Evolutionary conservation across 2,329 filamentous ascomycete species (phyloP), one percentile per base, ranked within the genome.

Genomic region (Fusarium concolor): DNA sequence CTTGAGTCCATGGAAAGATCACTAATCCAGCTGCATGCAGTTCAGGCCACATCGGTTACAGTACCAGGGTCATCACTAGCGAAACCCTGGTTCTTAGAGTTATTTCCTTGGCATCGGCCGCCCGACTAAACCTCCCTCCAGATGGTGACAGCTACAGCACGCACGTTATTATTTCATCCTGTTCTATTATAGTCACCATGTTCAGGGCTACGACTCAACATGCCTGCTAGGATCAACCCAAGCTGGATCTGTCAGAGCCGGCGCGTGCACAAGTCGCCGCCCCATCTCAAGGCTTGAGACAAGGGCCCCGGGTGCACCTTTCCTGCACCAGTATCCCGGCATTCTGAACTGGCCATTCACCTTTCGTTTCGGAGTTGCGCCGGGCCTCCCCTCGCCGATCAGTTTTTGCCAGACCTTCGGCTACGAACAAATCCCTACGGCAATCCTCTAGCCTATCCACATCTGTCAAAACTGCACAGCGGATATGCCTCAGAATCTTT

Each of bases 11-110:
- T 42, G 47, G 24, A 20, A 35, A 64, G 65, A 73, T 72, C 71
- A 73, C 68, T 58, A 73, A 71, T 73, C 71, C 67, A 67, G 47
- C 56, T 57, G 45, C 57, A 46, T 69, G 59, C 69, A 71, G 50
- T 56, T 56, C 57, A 52, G 59, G 42, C 61, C 54, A 57, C 52
- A 64, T 65, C 56, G 59, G 65, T 57, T 56, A 62, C 46, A 26
- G 47, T 62, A 56, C 58, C 46, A 67, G 67, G 57, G 47, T 64
- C 29, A 64, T 55, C 55, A 52, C 69, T 71, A 65, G 67, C 59
- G 37, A 62, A 65, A 57, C 60, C 67, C 71, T 59, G 52, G 53
- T 54, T 37, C 41, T 56, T 46, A 37, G 42, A 59, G 47, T 62
- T 58, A 43, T 55, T 69, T 64, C 53, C 71, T 63, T 67, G 70